Evolutionary conservation across 306 rosid genomes (phyloP).

Genomic region (Cicer yamashitae): DNA sequence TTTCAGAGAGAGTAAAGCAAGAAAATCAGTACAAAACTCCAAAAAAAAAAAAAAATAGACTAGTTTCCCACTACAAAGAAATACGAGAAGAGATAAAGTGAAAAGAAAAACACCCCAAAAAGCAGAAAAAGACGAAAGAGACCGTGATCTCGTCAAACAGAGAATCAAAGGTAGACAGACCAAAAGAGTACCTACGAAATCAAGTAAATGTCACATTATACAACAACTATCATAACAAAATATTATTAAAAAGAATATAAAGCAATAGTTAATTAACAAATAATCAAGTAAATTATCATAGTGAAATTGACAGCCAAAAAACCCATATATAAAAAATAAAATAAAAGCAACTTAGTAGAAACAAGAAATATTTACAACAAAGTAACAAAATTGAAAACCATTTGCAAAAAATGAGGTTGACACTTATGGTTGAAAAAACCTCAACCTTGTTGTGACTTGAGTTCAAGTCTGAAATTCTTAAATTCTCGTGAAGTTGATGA

Average conservation of each 20-base stretch:
- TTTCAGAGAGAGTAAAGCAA: conserved; percentile 36
- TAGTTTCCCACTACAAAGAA: conserved; percentile 65
- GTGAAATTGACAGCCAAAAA: conserved; percentile 34
- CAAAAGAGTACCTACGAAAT: conserved; percentile 36
- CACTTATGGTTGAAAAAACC: too few species aligned
- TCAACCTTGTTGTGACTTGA: too few species aligned
- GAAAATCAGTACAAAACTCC: conserved; percentile 40
- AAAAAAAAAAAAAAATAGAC: conserved; percentile 14
- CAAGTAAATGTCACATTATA: conserved; percentile 38
- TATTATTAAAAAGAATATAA: conserved; percentile 1
- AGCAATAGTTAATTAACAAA: conserved; percentile 24
- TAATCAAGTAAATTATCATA: background rate
- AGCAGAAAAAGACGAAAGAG: conserved; percentile 78
- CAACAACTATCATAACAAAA: conserved; percentile 43
- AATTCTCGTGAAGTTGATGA: too few species aligned
- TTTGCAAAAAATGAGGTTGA: too few species aligned
- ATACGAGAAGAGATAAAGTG: conserved; percentile 56
- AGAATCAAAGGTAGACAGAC: conserved; percentile 46
- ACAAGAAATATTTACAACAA: too few species aligned
- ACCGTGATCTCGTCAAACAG: conserved; percentile 67
- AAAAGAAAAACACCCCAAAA: conserved; percentile 46
- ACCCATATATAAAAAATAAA: background rate
- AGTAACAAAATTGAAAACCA: conserved; percentile 12
- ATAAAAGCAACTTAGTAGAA: background rate
- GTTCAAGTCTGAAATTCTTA: too few species aligned